Evolutionary conservation across 192 early-diverging fungal species (phyloP).

Genomic region (Gonapodya prolifera): DNA sequence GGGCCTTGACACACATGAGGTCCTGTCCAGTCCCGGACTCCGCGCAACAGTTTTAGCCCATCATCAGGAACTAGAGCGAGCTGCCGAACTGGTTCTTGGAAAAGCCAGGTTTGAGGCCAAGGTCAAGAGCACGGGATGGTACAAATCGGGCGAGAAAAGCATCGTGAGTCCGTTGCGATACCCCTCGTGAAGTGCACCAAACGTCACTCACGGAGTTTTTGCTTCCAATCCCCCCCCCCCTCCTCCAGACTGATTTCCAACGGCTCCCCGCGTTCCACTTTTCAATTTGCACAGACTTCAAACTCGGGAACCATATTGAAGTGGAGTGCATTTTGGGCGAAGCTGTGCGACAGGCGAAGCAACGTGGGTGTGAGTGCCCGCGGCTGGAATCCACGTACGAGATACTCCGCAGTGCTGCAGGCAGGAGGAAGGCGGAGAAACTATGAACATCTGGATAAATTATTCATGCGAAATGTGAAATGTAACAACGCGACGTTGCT

Average conservation of each 20-base stretch:
- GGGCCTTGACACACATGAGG: background rate
- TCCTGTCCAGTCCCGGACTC: background rate
- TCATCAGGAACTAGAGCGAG: background rate
- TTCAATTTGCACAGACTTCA: background rate
- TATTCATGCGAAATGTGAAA: no score
- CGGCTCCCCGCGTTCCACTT: background rate
- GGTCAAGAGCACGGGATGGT: background rate
- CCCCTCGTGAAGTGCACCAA: background rate
- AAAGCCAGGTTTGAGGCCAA: background rate
- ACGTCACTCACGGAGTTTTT: no score
- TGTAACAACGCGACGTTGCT: no score
- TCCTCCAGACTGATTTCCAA: background rate
- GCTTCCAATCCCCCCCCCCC: no score
- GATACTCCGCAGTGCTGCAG: background rate
- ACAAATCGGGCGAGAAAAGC: background rate
- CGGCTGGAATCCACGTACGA: background rate
- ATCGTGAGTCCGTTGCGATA: background rate
- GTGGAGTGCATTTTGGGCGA: background rate
- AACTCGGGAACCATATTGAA: background rate
- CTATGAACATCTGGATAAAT: no score
- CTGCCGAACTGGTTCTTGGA: background rate
- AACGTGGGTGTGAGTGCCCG: background rate
- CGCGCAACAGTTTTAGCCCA: background rate
- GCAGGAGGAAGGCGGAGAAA: no score
- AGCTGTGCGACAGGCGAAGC: background rate